Base-by-base conservation (phyloP, 192 early-diverging fungal species). In the Funneliformis geosporum region DNA sequence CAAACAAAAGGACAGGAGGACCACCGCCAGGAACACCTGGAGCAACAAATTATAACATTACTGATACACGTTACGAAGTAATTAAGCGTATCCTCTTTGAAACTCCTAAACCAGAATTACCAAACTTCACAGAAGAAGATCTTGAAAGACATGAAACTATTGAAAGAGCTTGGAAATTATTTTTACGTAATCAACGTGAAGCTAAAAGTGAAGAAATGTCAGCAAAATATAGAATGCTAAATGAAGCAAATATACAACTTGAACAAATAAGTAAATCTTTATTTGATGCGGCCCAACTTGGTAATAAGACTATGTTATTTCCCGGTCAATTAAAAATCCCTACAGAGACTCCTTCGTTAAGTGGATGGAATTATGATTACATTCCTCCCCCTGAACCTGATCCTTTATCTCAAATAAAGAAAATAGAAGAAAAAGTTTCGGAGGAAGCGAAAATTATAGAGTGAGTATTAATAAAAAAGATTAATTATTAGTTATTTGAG, bases 11-110 rank as follows among this genome's bases (percentile, higher is more conserved):
- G 8, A 9, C 25, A 27, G 18, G 50, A 39, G 38, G 16, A n/a
- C 61, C 60, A 3, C 39, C 27, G 33, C 12, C 61, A 12, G 61
- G 21, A 12, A 61, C 64, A 6, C 59, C 40, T 33, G 61, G 75
- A 9, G 27, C 60, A 27, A 40, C 27, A 61, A 21, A 23, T 33
- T 23, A 10, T n/a, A 28, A 61, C 2, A 75, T 75, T 27, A 61
- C 66, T 10, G 91, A 93, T 74, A 81, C 85, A 28, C 87, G 93
- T 39, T 87, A 91, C 80, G 91, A 93, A 75, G 81, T 90, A 60
- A 93, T 94, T 85, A 92, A 91, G 67, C 85, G 89, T 79, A 90
- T 94, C 5, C 84, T 94, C 50, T 94, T 89, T 74, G 87, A 92
- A 50, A 83, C 87, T 33, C 84, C 88, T 60, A 55, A 83, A 38